Base-by-base conservation (phyloP, 192 early-diverging fungal genomes). In the Coemansia sp. region DNA sequence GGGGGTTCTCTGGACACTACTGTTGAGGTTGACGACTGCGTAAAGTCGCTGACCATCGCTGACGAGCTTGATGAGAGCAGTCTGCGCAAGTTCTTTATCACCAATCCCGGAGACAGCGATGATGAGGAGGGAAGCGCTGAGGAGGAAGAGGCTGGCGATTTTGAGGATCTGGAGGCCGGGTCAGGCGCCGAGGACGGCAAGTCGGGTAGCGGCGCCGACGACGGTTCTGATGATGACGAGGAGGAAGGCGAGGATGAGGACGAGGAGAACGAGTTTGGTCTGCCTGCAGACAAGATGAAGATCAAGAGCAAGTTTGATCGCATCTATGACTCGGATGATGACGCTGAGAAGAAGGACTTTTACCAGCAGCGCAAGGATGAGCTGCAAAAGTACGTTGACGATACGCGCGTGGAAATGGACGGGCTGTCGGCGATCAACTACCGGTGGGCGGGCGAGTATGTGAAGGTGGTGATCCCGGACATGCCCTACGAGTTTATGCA, bases 401-500 rank as follows among this genome's bases (percentile, higher is more conserved):
- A 87, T 53, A 99, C 97, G 53, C 79, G 85, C 21, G 72, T 71
- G 8, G 95, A 95, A 78, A 97, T 99, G 79, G 88, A 86, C 31
- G 83, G 89, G 49, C 81, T 92, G 25, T 84, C 91, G 2, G 72
- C 88, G 70, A 84, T 99, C 26, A 90, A 97, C 75, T 95, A 95
- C 35, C 92, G 88, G 69, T 84, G 91, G 27, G 86, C 97, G 2
- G 97, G 97, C 43, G 84, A 81, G 51, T 99, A 99, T 73, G 89
- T 99, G 32, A 87, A 93, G 57, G 80, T 99, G 41, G 67, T 99
- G 19, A 72, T 99, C 34, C 82, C 89, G 63, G 76, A 89, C 53
- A 89, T 99, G 83, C 95, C 94, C 27, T 88, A 78, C 64, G 97
- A 99, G 79, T 99, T 99, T 68, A 82, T 94, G 34, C 84, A 92